phyloP scores from a whole-genome alignment of 345 rosid genomes.

The Hibiscus mutabilis region DNA sequence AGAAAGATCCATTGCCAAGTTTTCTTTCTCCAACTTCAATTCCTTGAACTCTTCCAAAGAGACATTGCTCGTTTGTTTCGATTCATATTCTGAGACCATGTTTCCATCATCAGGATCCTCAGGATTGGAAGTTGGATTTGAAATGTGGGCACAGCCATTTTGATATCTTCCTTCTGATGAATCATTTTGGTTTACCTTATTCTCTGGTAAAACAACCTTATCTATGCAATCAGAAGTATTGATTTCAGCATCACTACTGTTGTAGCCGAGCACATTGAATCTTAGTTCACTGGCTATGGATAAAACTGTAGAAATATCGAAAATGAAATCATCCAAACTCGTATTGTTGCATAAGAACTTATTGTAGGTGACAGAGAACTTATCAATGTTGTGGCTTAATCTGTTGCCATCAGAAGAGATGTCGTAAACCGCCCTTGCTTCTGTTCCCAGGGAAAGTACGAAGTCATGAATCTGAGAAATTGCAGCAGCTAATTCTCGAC shows the following conservation, averaged over 20 bases:
- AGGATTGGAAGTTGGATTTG: slow-evolving; percentile 62
- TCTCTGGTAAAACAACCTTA: slow-evolving; percentile 86
- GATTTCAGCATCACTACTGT: slow-evolving; percentile 53
- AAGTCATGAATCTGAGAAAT: slow-evolving; percentile 64
- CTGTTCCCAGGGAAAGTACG: slow-evolving; percentile 64
- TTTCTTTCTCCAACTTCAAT: slow-evolving; percentile 72
- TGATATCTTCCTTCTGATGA: slow-evolving; percentile 52
- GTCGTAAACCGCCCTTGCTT: slow-evolving; percentile 49
- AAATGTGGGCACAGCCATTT: slow-evolving; percentile 46
- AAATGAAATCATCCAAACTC: slow-evolving; percentile 48
- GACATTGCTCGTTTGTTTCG: slow-evolving; percentile 35
- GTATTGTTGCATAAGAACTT: slow-evolving; percentile 36
- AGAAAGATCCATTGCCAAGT: slow-evolving; percentile 50
- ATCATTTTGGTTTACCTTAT: slow-evolving; percentile 46
- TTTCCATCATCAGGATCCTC: slow-evolving; percentile 80
- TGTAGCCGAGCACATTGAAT: slow-evolving; percentile 53
- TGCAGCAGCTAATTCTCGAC: slow-evolving; percentile 50
- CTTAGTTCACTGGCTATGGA: slow-evolving; percentile 55
- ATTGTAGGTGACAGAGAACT: slow-evolving; percentile 51
- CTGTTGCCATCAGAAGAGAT: slow-evolving; percentile 29
- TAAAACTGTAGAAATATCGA: slow-evolving; percentile 62
- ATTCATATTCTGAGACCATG: slow-evolving; percentile 39
- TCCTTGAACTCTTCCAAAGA: slow-evolving; percentile 56
- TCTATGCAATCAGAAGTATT: slow-evolving; percentile 89
- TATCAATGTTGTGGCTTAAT: slow-evolving; percentile 47